phyloP scores from a whole-genome alignment of 2,329 filamentous ascomycete species.

The Nigrospora oryzae region DNA sequence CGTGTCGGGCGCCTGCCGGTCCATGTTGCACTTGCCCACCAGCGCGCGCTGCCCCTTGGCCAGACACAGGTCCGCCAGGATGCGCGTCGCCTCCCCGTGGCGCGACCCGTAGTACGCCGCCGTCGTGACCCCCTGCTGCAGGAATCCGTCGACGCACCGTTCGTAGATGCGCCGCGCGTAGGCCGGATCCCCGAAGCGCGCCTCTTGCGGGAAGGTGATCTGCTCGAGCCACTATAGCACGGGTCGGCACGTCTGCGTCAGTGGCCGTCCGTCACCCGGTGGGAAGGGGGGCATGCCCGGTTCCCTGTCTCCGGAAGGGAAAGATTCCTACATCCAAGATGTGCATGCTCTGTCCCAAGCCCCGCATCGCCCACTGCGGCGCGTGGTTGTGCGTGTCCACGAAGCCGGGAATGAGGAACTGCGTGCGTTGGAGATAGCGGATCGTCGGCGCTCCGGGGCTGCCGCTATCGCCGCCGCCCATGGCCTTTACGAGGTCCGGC shows the following conservation, averaged over 20 bases:
- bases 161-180: slow-evolving; percentile 46
- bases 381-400: slow-evolving; percentile 64
- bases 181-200: slow-evolving; percentile 43
- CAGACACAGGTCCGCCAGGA: slow-evolving; percentile 46
- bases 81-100: slow-evolving; percentile 46
- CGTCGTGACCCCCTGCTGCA: slow-evolving; percentile 54
- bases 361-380: slow-evolving; percentile 43
- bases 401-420: slow-evolving; percentile 52
- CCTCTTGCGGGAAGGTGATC: slow-evolving; percentile 58
- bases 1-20: slow-evolving; percentile 45
- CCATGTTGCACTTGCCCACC: slow-evolving; percentile 56
- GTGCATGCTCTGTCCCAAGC: slow-evolving; percentile 35
- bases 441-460: slow-evolving; percentile 4
- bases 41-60: slow-evolving; percentile 48
- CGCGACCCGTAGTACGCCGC: slow-evolving; percentile 52
- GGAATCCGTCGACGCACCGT: slow-evolving; percentile 44
- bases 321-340: slow-evolving; percentile 23
- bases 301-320: slow-evolving; percentile 9
- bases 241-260: too few species aligned
- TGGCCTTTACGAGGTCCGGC: not conserved
- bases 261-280: too few species aligned
- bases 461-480: not conserved
- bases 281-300: too few species aligned
- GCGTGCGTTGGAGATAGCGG: slow-evolving; percentile 25
- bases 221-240: slow-evolving; percentile 46